phyloP scores from a whole-genome alignment of 2,329 filamentous ascomycete genomes.

The Fusarium poae region DNA sequence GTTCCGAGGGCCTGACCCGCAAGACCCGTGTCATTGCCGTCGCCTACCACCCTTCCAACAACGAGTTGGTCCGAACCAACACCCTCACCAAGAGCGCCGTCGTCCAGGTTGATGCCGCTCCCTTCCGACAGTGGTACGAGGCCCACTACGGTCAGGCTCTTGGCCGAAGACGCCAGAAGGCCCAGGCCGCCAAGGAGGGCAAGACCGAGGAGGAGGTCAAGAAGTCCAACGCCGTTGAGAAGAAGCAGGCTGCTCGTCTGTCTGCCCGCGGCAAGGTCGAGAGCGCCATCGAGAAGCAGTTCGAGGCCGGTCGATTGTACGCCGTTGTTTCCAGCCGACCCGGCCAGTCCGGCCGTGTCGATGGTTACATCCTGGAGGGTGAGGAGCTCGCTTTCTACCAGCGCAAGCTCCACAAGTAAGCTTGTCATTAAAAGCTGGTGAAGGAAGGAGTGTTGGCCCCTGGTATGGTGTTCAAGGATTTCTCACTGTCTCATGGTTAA shows the following conservation, averaged over 20 bases:
- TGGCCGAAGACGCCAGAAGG: conserved; percentile 91
- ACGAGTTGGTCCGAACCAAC: conserved; percentile 99
- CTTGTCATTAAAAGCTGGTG: conserved; percentile 38
- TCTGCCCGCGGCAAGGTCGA: conserved; percentile 93
- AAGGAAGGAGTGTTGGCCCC: conserved; percentile 46
- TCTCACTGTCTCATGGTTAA: conserved; percentile 54
- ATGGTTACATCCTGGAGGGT: conserved; percentile 98
- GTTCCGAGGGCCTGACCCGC: conserved; percentile 96
- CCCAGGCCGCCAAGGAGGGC: conserved; percentile 71
- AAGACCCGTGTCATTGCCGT: conserved; percentile 99
- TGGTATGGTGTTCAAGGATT: conserved; percentile 57
- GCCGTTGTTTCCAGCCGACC: conserved; percentile 93
- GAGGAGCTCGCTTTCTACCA: conserved; percentile 99
- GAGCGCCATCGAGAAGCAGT: conserved; percentile 92
- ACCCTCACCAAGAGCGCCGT: conserved; percentile 99
- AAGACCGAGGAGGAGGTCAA: conserved; percentile 78
- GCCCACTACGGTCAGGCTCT: conserved; percentile 95
- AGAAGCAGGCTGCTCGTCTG: conserved; percentile 93
- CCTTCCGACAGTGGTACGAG: conserved; percentile 99
- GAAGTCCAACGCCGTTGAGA: conserved; percentile 96
- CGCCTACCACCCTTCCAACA: conserved; percentile 99
- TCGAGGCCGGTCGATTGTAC: conserved; percentile 98
- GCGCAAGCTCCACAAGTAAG: conserved; percentile 98
- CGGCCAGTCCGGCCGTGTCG: conserved; percentile 95
- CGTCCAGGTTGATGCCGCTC: conserved; percentile 97